phyloP scores from a whole-genome alignment of 805 yeast genomes.

The Wickerhamiella occidentalis region DNA sequence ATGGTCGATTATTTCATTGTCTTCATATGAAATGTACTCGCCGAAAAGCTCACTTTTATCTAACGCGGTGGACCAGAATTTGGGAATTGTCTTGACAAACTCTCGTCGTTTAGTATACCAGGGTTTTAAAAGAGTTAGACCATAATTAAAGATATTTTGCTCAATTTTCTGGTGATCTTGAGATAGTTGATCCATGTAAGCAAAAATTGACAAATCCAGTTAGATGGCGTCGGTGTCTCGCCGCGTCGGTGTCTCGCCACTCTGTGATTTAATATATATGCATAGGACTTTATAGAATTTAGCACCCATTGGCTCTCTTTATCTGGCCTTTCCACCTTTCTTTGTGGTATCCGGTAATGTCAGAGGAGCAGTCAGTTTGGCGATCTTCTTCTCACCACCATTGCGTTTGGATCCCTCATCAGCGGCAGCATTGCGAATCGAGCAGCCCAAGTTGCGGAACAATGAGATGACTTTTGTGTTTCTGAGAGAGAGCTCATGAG shows the following conservation, averaged over 20 bases:
- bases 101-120: slow-evolving; percentile 47
- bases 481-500: slow-evolving; percentile 71
- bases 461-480: slow-evolving; percentile 58
- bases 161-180: slow-evolving; percentile 18
- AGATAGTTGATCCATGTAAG: background rate
- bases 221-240: too few species aligned
- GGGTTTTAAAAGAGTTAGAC: slow-evolving; percentile 36
- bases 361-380: slow-evolving; percentile 77
- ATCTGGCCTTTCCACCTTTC: slow-evolving; percentile 26
- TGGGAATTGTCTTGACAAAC: slow-evolving; percentile 44
- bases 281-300: background rate
- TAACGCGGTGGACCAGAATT: slow-evolving; percentile 79
- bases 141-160: slow-evolving; percentile 16
- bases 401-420: slow-evolving; percentile 30
- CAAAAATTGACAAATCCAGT: too few species aligned
- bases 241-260: too few species aligned
- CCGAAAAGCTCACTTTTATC: slow-evolving; percentile 69
- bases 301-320: too few species aligned
- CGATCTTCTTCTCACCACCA: slow-evolving; percentile 51
- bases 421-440: slow-evolving; percentile 51
- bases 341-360: slow-evolving; percentile 72
- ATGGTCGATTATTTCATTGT: slow-evolving; percentile 59
- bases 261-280: too few species aligned
- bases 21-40: slow-evolving; percentile 65
- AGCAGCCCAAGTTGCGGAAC: slow-evolving; percentile 73